A percentile compares a stretch with the other conserved stretches of the same genome.
These are phyloP conservation scores for Pigoraptor vietnamica DNA, from an alignment of 78 protist genomes.

Conservation along the genomic window DNA sequence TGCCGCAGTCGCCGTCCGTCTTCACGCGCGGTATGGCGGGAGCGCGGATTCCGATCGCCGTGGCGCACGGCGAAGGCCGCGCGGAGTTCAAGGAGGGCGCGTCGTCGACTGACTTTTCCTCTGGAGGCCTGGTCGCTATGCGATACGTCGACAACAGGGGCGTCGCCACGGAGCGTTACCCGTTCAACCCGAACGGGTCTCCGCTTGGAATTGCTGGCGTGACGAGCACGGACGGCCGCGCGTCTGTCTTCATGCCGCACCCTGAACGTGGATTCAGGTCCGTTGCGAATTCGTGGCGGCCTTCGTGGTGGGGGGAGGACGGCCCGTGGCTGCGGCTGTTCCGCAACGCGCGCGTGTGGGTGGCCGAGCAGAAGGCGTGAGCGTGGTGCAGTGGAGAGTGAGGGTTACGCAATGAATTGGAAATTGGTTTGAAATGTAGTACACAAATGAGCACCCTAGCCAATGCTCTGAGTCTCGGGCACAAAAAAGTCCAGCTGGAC, in stretches of 20 bases:
- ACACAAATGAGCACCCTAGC: too few relatives aligned
- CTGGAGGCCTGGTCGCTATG: constrained; percentile 1
- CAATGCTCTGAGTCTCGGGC: too few relatives aligned
- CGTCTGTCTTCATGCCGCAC: constrained; percentile 90
- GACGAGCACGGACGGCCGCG: constrained; percentile 79
- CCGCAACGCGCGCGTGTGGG: not conserved
- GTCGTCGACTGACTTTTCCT: not conserved
- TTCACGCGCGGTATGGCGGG: constrained; percentile 69
- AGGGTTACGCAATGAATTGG: too few relatives aligned
- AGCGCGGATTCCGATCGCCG: constrained; percentile 48
- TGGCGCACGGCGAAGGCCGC: constrained; percentile 90
- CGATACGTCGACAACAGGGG: constrained; percentile 79
- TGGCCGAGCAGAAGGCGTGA: not conserved
- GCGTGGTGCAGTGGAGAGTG: too few relatives aligned
- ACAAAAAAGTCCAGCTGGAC: too few relatives aligned
- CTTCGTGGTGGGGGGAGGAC: not conserved
- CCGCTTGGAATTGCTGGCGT: constrained; percentile 80
- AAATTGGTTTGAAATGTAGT: too few relatives aligned
- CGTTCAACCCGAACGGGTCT: constrained; percentile 89
- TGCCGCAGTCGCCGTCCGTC: constrained; percentile 46
- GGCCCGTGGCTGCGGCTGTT: not conserved
- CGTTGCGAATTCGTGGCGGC: not conserved
- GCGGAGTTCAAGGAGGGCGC: constrained; percentile 26
- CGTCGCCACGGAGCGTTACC: constrained; percentile 65
- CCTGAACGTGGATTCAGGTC: constrained; percentile 48